Evolutionary conservation across 139 green algal genomes (phyloP).

Genomic region (Closterium sp.): DNA sequence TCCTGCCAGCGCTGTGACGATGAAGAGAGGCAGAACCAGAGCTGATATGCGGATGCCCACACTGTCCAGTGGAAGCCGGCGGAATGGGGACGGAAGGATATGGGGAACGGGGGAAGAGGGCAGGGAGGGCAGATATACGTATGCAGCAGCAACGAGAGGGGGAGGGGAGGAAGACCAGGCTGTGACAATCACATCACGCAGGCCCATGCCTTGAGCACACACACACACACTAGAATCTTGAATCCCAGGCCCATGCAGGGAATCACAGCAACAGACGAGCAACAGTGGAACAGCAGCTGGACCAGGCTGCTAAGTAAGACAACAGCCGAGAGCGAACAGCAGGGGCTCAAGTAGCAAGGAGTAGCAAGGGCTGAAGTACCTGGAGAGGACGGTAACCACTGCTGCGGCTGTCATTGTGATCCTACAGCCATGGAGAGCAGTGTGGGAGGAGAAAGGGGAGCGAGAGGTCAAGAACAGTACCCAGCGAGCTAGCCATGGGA

Average conservation of each 20-base stretch:
- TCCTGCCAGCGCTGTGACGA: constrained; percentile 23
- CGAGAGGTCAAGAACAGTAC: not conserved
- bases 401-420: constrained; percentile 56
- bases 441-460: not conserved
- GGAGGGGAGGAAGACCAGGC: not conserved
- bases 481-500: too few species aligned
- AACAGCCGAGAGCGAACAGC: not conserved
- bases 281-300: not conserved
- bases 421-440: not conserved
- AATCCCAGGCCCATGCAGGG: not conserved
- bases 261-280: not conserved
- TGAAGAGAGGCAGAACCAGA: constrained; percentile 64
- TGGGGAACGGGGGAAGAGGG: not conserved
- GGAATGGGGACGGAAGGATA: not conserved
- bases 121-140: too few species aligned
- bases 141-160: too few species aligned
- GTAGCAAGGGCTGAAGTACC: too few species aligned
- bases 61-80: not conserved
- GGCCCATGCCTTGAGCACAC: too few species aligned
- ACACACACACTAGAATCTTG: too few species aligned
- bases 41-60: constrained; percentile 67
- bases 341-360: too few species aligned
- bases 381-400: constrained; percentile 61
- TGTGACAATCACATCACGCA: too few species aligned
- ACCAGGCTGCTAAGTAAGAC: not conserved